These are phyloP conservation scores for Hyaloscypha variabilis DNA, from an alignment of 495 filamentous ascomycete species.

Conservation along the genomic window DNA sequence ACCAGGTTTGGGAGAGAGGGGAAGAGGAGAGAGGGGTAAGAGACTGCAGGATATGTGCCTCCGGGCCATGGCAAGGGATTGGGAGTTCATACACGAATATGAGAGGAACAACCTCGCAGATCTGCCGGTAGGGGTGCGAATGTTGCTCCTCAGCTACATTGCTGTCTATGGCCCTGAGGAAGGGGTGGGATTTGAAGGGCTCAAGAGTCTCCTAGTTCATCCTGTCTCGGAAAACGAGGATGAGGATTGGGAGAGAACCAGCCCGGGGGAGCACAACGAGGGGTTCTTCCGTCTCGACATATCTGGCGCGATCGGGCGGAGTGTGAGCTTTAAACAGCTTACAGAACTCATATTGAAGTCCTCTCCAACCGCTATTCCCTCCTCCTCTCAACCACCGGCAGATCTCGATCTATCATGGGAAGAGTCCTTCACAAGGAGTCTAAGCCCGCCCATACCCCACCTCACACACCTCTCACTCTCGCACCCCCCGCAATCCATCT, in stretches of 20 bases:
- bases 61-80: slow-evolving; percentile 65
- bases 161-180: slow-evolving; percentile 50
- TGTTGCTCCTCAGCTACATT: slow-evolving; percentile 65
- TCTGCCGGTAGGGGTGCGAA: slow-evolving; percentile 63
- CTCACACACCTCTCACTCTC: slow-evolving; percentile 61
- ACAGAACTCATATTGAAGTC: slow-evolving; percentile 49
- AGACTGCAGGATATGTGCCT: slow-evolving; percentile 58
- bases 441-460: slow-evolving; percentile 42
- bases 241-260: slow-evolving; percentile 12
- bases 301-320: slow-evolving; percentile 58
- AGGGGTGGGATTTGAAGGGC: slow-evolving; percentile 46
- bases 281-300: slow-evolving; percentile 67
- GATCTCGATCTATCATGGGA: slow-evolving; percentile 47
- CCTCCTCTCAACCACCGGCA: slow-evolving; percentile 15
- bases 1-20: slow-evolving; percentile 44
- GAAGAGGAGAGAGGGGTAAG: slow-evolving; percentile 38
- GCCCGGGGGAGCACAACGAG: slow-evolving; percentile 42
- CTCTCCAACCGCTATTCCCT: no score
- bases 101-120: slow-evolving; percentile 67
- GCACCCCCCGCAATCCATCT: slow-evolving; percentile 46
- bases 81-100: slow-evolving; percentile 68
- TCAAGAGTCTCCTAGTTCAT: slow-evolving; percentile 30
- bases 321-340: slow-evolving; percentile 62
- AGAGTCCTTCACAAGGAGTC: slow-evolving; percentile 26
- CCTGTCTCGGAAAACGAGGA: slow-evolving; percentile 7